phyloP scores from a whole-genome alignment of 2,329 filamentous ascomycete species.

The Trichoderma harzianum region DNA sequence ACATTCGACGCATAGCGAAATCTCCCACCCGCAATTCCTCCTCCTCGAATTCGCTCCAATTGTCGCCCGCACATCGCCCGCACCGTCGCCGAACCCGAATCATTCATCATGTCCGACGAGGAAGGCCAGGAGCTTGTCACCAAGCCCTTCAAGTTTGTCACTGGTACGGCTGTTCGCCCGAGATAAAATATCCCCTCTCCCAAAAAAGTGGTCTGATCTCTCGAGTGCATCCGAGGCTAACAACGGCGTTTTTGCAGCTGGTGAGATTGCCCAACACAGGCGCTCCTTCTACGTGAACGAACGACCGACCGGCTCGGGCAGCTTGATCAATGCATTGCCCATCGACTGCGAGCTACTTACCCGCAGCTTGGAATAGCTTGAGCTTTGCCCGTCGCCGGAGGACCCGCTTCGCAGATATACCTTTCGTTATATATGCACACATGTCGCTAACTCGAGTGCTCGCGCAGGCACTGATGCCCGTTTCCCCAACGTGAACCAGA shows the following conservation, averaged over 20 bases:
- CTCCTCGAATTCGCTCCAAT: slow-evolving; percentile 15
- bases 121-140: slow-evolving; percentile 73
- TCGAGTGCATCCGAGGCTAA: slow-evolving; percentile 39
- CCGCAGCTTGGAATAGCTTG: slow-evolving; percentile 9
- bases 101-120: slow-evolving; percentile 81
- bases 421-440: neutral
- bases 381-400: neutral
- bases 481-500: slow-evolving; percentile 97
- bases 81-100: slow-evolving; percentile 31
- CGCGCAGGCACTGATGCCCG: slow-evolving; percentile 89
- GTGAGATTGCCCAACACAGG: slow-evolving; percentile 36
- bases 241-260: slow-evolving; percentile 37
- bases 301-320: slow-evolving; percentile 19
- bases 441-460: slow-evolving; percentile 10
- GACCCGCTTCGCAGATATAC: neutral
- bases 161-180: slow-evolving; percentile 61
- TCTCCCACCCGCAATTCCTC: slow-evolving; percentile 28
- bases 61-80: slow-evolving; percentile 25
- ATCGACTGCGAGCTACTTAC: neutral
- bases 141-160: slow-evolving; percentile 99
- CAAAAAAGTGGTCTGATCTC: slow-evolving; percentile 34
- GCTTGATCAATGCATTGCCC: slow-evolving; percentile 27
- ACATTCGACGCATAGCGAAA: slow-evolving; percentile 35
- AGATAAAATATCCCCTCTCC: slow-evolving; percentile 34
- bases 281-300: slow-evolving; percentile 22